Base-by-base conservation (phyloP, 306 rosid species). In the Quercus ilex region DNA sequence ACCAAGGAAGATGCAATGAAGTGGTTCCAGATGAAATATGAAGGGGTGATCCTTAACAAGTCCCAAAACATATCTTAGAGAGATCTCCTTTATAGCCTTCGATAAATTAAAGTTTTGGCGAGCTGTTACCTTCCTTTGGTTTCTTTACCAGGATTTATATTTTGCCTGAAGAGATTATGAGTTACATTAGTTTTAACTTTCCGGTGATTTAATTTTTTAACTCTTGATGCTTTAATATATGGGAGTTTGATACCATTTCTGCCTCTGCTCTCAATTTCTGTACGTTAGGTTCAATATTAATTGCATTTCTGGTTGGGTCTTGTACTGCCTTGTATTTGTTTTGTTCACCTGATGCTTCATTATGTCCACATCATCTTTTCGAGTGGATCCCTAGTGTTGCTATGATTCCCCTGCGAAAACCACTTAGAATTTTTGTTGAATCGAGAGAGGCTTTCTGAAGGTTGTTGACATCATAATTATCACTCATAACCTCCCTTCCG, bases 1-100 rank as follows among this genome's bases (percentile, higher is more conserved):
- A 90, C 89, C 8, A 88, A 88, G 78, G 92, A 90, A 10, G 91
- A 86, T 20, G 75, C 94, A 35, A 90, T 86, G 94, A 90, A 88
- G 83, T 85, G 89, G 90, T 90, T 90, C 83, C 92, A 88, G 76
- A 90, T 90, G 71, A 90, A 86, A 74, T 90, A 84, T 69, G 92
- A 88, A 85, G 93, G 88, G 52, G 90, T 90, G 41, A 88, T 90
- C 30, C 88, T 90, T n/a, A 90, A 90, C 89, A 88, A 88, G 87
- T 81, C 89, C 21, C 88, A 83, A 21, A 30, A 81, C 71, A 30
- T 77, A 53, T 56, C 62, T 70, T 78, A 81, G 77, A 55, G 70
- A 6, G 71, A 71, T 51, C 72, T 30, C 51, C 5, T 25, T 38
- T 56, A 7, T 78, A 70, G 51, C 38, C 20, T 70, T 71, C 20